phyloP scores from a whole-genome alignment of 306 rosid genomes.

The Quercus bicolor region DNA sequence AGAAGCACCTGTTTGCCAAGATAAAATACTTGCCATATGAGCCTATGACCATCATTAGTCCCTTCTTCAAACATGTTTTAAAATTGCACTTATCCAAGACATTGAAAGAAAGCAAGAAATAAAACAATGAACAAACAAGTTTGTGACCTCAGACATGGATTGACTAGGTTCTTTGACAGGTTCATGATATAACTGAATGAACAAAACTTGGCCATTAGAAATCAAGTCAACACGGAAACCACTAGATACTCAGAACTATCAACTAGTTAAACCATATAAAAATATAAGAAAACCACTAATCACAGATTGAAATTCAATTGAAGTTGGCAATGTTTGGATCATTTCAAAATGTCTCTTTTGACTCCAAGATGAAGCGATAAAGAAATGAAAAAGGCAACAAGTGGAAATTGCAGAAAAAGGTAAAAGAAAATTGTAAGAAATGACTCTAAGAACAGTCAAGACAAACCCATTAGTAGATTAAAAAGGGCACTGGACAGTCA shows the following conservation, averaged over 20 bases:
- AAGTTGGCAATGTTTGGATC: not conserved
- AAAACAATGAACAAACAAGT: not conserved
- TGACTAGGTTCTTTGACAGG: not conserved
- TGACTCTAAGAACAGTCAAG: not conserved
- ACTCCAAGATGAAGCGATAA: not conserved
- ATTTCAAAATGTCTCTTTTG: not conserved
- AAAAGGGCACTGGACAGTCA: not conserved
- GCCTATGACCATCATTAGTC: not conserved
- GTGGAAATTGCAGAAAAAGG: not conserved
- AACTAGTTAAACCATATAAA: constrained; percentile 2
- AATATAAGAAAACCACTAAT: not conserved
- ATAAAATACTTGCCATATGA: too few species aligned
- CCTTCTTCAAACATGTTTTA: not conserved
- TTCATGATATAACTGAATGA: not conserved
- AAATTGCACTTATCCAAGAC: not conserved
- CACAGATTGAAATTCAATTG: not conserved
- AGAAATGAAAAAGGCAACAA: not conserved
- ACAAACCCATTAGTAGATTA: not conserved
- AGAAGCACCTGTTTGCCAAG: too few species aligned
- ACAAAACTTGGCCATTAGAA: not conserved
- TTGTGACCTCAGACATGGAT: not conserved
- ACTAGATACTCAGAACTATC: not conserved
- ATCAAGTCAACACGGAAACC: not conserved
- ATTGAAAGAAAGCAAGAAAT: not conserved
- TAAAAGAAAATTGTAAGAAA: not conserved